A percentile compares a stretch with the other conserved stretches of the same genome.
These are phyloP conservation scores for Scheffersomyces stambukii DNA, from an alignment of 1,139 yeast species.

Conservation along the genomic window DNA sequence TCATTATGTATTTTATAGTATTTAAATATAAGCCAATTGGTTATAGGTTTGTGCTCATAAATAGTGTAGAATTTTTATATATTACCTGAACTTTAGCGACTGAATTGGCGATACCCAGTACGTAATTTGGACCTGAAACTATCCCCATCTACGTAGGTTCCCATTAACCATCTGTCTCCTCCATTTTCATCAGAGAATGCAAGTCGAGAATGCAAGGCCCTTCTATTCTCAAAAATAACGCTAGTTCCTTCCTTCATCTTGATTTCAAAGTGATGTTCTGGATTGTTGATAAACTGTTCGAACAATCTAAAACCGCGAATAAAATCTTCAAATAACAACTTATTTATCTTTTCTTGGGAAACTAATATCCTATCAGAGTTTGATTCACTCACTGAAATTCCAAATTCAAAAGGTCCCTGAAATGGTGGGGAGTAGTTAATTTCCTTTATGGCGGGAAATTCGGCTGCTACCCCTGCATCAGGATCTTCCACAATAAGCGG, in stretches of 20 bases:
- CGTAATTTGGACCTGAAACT: slow-evolving; percentile 64
- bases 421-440: slow-evolving; percentile 82
- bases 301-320: slow-evolving; percentile 56
- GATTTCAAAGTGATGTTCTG: slow-evolving; percentile 51
- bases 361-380: slow-evolving; percentile 13
- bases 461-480: slow-evolving; percentile 16
- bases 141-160: slow-evolving; percentile 74
- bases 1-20: slow-evolving; percentile 1
- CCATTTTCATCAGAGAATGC: slow-evolving; percentile 54
- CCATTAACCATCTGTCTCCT: slow-evolving; percentile 68
- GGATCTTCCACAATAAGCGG: slow-evolving; percentile 64
- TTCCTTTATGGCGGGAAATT: slow-evolving; percentile 43
- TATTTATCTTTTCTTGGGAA: slow-evolving; percentile 1
- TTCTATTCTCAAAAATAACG: slow-evolving; percentile 69
- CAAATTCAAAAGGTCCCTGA: slow-evolving; percentile 73
- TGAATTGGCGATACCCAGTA: slow-evolving; percentile 14
- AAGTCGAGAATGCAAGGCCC: slow-evolving; percentile 67
- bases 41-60: slow-evolving; percentile 1
- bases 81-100: no score
- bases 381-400: slow-evolving; percentile 32
- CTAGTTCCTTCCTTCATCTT: slow-evolving; percentile 62
- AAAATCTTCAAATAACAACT: slow-evolving; percentile 33
- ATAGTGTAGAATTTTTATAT: slow-evolving; percentile 4
- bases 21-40: neutral
- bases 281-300: slow-evolving; percentile 55